Percentiles rank a stretch among this genome's conserved stretches.
phyloP scores from a whole-genome alignment of 1,284 basidiomycete species.

The Mycena sp. region DNA sequence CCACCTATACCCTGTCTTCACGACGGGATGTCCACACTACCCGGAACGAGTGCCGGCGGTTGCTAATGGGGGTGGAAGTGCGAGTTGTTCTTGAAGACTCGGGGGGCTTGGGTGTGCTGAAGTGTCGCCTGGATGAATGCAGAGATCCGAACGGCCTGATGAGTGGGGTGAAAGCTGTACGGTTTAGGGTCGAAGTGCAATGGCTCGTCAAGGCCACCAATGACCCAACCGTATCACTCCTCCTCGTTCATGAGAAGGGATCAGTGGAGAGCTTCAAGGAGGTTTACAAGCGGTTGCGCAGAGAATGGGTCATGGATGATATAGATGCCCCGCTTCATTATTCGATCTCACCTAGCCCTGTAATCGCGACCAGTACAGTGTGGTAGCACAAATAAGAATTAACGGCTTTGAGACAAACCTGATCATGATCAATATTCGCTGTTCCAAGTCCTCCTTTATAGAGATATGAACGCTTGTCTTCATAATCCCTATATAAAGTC shows the following conservation, averaged over 20 bases:
- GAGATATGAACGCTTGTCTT: too few species aligned
- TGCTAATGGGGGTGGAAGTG: conserved; percentile 80
- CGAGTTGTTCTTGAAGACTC: conserved; percentile 72
- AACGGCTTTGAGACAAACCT: too few species aligned
- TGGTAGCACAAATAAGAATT: conserved; percentile 13
- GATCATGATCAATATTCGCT: too few species aligned
- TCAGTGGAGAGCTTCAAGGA: conserved; percentile 82
- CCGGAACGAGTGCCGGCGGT: conserved; percentile 74
- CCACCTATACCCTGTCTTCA: conserved; percentile 72
- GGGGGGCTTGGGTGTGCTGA: conserved; percentile 69
- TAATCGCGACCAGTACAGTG: neutral
- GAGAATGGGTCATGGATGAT: conserved; percentile 75
- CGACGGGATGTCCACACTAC: conserved; percentile 75
- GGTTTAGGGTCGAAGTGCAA: conserved; percentile 83
- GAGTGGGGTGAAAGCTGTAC: conserved; percentile 67
- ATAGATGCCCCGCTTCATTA: conserved; percentile 22
- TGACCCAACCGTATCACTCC: conserved; percentile 59
- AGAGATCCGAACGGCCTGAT: conserved; percentile 67
- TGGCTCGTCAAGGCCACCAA: conserved; percentile 47
- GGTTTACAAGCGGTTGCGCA: conserved; percentile 72
- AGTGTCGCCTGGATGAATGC: conserved; percentile 71
- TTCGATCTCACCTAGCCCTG: conserved; percentile 13
- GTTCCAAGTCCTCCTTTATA: too few species aligned
- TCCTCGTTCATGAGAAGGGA: conserved; percentile 87
- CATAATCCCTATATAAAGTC: too few species aligned